Conservation (phyloP, 2,329 filamentous ascomycete species). For the Pseudogymnoascus sp. region DNA sequence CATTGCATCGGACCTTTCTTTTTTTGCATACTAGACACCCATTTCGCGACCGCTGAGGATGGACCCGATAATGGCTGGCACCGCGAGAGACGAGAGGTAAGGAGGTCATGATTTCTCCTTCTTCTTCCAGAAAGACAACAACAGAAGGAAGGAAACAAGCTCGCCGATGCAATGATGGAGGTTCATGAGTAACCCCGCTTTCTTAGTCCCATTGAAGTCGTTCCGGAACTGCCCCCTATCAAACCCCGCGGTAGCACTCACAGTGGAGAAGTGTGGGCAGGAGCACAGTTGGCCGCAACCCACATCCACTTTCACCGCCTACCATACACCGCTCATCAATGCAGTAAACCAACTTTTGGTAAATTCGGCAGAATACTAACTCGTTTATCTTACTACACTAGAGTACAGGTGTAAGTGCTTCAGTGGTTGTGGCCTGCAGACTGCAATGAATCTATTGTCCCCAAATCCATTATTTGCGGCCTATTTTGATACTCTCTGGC, state of each 20-base stretch:
- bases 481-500: not conserved
- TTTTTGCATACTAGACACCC: not conserved
- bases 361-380: not conserved
- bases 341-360: not conserved
- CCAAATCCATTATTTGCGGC: not conserved
- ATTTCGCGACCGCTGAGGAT: conserved; percentile 1
- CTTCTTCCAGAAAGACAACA: not conserved
- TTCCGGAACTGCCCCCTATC: not conserved
- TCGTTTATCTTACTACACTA: not conserved
- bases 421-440: not conserved
- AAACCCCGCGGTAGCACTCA: not conserved
- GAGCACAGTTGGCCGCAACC: not conserved
- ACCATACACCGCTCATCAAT: conserved; percentile 1
- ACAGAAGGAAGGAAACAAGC: conserved; percentile 1
- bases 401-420: not conserved
- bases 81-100: not conserved
- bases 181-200: conserved; percentile 4
- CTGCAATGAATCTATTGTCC: too few relatives aligned
- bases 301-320: not conserved
- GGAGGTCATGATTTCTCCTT: conserved; percentile 2
- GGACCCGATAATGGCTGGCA: not conserved
- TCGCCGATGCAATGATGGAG: not conserved
- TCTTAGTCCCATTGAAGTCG: not conserved
- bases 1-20: conserved; percentile 5
- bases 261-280: not conserved